phyloP scores from a whole-genome alignment of 768 basidiomycete genomes.

The Boletus vinaceobasis region DNA sequence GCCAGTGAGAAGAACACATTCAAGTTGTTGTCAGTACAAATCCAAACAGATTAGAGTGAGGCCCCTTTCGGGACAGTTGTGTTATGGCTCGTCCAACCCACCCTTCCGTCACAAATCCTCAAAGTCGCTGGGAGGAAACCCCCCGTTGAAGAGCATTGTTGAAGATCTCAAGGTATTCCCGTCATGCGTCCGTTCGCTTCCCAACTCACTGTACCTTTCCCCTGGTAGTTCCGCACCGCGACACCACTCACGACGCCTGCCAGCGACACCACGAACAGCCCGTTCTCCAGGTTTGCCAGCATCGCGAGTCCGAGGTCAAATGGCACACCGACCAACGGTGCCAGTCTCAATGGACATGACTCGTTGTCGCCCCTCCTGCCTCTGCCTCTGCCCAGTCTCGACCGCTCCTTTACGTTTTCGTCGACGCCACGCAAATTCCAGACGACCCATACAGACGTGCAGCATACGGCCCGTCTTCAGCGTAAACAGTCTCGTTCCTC shows the following conservation, averaged over 20 bases:
- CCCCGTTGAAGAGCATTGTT: slow-evolving; percentile 66
- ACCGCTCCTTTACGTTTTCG: slow-evolving; percentile 23
- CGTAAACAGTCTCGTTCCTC: slow-evolving; percentile 54
- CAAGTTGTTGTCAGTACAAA: no score
- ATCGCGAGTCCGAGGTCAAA: slow-evolving; percentile 30
- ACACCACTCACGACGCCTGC: slow-evolving; percentile 42
- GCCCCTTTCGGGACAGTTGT: no score
- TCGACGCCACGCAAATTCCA: slow-evolving; percentile 44
- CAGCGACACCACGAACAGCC: slow-evolving; percentile 53
- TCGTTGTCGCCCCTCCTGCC: background rate
- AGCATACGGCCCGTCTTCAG: slow-evolving; percentile 38
- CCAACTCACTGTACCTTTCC: background rate
- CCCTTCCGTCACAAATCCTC: slow-evolving; percentile 19
- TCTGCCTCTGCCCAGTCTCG: slow-evolving; percentile 14
- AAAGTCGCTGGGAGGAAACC: slow-evolving; percentile 17
- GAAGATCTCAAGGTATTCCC: slow-evolving; percentile 66
- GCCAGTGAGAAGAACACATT: no score
- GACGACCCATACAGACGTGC: slow-evolving; percentile 46
- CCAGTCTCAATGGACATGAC: background rate
- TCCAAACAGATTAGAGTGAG: no score
- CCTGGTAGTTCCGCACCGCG: slow-evolving; percentile 35
- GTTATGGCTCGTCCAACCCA: slow-evolving; percentile 2
- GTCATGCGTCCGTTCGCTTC: background rate
- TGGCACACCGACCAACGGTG: slow-evolving; percentile 14
- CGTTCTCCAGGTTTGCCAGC: slow-evolving; percentile 50